Evolutionary conservation across 2,329 filamentous ascomycete species (phyloP).

Genomic region (Mariannaea elegans): DNA sequence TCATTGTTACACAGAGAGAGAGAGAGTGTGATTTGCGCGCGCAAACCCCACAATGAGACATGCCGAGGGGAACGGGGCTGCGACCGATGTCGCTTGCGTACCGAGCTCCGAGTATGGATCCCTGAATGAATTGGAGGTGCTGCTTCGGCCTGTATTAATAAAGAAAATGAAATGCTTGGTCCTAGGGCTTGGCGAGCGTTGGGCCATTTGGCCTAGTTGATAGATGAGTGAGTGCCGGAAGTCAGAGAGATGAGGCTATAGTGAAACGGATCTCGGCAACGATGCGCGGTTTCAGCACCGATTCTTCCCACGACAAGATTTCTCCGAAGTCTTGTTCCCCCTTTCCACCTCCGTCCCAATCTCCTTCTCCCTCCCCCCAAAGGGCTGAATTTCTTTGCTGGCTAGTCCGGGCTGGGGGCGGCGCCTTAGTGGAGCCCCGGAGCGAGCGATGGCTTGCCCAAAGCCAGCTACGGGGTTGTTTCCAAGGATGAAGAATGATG

Average conservation of each 20-base stretch:
- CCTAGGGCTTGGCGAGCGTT: slow-evolving; percentile 3
- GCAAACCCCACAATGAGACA: slow-evolving; percentile 26
- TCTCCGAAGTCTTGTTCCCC: not conserved
- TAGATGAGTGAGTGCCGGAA: not conserved
- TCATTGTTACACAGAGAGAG: not conserved
- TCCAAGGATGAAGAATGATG: slow-evolving; percentile 18
- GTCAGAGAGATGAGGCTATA: not conserved
- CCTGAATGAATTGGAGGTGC: slow-evolving; percentile 3
- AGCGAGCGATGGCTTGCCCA: slow-evolving; percentile 15
- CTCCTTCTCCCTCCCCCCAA: not conserved
- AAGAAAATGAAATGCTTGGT: slow-evolving; percentile 8
- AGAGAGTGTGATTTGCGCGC: slow-evolving; percentile 9
- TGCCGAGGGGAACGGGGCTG: slow-evolving; percentile 35
- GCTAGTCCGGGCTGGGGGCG: slow-evolving; percentile 15
- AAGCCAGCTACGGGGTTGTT: slow-evolving; percentile 16
- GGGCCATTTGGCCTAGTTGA: not conserved
- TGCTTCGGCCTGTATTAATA: slow-evolving; percentile 8
- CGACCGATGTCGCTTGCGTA: slow-evolving; percentile 37
- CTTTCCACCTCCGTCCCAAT: slow-evolving; percentile 2
- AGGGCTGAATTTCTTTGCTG: slow-evolving; percentile 12
- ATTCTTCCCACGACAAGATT: not conserved
- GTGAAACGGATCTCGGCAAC: not conserved
- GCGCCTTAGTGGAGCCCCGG: slow-evolving; percentile 14
- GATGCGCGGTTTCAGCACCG: not conserved
- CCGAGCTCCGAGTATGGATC: slow-evolving; percentile 25